Evolutionary conservation across 805 yeast species (phyloP), one percentile per base, ranked within the genome.

Genomic region (Cyberlindnera nakhonratchasimensis): DNA sequence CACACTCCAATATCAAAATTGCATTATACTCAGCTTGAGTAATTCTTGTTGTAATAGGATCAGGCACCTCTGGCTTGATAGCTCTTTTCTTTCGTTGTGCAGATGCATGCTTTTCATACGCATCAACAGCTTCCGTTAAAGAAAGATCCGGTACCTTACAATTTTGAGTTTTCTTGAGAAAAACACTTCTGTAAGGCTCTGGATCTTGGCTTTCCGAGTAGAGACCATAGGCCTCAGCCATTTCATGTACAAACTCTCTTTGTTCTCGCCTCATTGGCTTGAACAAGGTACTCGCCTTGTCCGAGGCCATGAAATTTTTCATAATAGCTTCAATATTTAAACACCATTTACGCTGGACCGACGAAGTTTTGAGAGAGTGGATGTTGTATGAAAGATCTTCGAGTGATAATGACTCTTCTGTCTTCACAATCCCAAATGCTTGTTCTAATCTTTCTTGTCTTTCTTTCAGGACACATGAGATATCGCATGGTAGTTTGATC

Each of bases 181-280:
- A 80, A 1, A 88, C 91, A 10, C 83, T 76, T 46, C 96, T 63
- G 39, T 77, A 70, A 0, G 96, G 96, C 50, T 87, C 96, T 3
- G 75, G 77, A 60, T 86, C 96, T 47, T 86, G 93, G 2, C 90
- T 76, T 53, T 85, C 89, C 0, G 83, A 69, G 51, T 75, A 79
- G 11, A 87, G 53, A 11, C 72, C 67, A 58, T 68, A 87, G 0
- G 77, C 62, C 20, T 70, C 75, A 0, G 89, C 82, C 30, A 89
- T 55, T 39, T 78, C 79, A 55, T 81, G 91, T 20, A 89, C 63
- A 55, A 88, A 87, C 47, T 68, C 67, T 35, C 96, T 68, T 59
- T 86, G 91, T 5, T 79, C 74, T 12, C 69, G 59, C 38, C 66
- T 71, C 95, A 89, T 86, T 14, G 91, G 82, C 14, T 80, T 80